These are phyloP conservation scores for Ceratobasidium sp. DNA, from an alignment of 1,284 basidiomycete species.

Conservation along the genomic window DNA sequence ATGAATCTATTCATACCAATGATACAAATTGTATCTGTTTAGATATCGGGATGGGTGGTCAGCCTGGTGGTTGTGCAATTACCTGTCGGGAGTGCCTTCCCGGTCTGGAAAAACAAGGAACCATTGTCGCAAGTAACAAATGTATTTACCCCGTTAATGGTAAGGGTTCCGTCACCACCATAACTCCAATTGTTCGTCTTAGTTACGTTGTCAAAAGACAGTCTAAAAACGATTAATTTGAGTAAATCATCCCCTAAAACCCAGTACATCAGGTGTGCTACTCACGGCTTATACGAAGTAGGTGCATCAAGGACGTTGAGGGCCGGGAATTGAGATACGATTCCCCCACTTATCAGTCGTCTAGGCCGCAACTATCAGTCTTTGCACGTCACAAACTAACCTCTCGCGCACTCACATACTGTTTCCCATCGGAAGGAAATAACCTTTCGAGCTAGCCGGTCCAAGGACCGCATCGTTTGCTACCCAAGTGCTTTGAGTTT, in stretches of 20 bases:
- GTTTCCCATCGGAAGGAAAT: background rate
- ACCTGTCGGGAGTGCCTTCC: constrained; percentile 12
- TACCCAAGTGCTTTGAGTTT: background rate
- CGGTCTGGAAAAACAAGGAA: constrained; percentile 28
- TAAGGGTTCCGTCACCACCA: constrained; percentile 3
- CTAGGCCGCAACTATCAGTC: background rate
- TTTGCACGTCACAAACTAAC: no score
- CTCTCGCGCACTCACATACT: background rate
- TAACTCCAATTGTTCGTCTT: constrained; percentile 15
- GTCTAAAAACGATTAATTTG: background rate
- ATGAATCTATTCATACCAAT: background rate
- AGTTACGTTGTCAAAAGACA: background rate
- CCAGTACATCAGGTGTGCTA: background rate
- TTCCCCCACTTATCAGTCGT: background rate
- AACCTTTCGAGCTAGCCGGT: background rate
- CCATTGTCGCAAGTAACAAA: constrained; percentile 23
- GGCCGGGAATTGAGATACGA: background rate
- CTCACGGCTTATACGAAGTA: constrained; percentile 38
- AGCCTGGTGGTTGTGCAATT: constrained; percentile 34
- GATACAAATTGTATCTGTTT: background rate
- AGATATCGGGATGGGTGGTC: background rate
- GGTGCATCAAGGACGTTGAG: constrained; percentile 20
- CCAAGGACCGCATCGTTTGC: background rate
- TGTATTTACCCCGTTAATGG: background rate
- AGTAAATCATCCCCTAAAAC: no score